Conservation (phyloP, 257 asterid genomes). For the Nicotiana knightiana region DNA sequence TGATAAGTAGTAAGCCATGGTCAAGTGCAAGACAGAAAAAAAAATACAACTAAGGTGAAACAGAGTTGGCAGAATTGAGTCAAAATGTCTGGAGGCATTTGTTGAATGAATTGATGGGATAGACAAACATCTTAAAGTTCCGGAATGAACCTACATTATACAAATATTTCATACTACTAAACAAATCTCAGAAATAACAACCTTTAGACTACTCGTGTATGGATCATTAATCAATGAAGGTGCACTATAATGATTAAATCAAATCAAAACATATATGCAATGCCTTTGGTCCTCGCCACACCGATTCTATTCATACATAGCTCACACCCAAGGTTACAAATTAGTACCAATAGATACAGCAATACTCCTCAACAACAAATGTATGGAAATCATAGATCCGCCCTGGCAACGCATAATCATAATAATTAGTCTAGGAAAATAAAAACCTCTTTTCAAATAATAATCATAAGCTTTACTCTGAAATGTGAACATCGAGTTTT, state of each 20-base stretch:
- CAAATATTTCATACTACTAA: not conserved
- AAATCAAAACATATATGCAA: not conserved
- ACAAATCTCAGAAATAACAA: not conserved
- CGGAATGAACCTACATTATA: not conserved
- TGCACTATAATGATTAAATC: not conserved
- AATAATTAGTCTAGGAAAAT: not conserved
- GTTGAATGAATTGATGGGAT: not conserved
- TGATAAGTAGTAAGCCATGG: not conserved
- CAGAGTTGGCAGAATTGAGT: not conserved
- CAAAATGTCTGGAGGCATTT: not conserved
- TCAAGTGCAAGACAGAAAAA: not conserved
- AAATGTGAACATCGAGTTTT: conserved; percentile 7
- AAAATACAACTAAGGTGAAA: not conserved
- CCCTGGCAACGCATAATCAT: not conserved
- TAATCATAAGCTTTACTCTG: not conserved
- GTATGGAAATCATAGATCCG: not conserved
- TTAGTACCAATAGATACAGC: too few relatives aligned
- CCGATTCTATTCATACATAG: not conserved
- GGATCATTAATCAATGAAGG: not conserved
- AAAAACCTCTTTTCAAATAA: not conserved
- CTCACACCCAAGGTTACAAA: not conserved
- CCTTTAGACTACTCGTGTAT: not conserved
- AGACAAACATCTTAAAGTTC: not conserved
- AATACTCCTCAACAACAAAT: not conserved
- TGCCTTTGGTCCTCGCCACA: not conserved